Evolutionary conservation across 2,329 filamentous ascomycete genomes (phyloP).

Genomic region (Aurifilum marmelostoma): DNA sequence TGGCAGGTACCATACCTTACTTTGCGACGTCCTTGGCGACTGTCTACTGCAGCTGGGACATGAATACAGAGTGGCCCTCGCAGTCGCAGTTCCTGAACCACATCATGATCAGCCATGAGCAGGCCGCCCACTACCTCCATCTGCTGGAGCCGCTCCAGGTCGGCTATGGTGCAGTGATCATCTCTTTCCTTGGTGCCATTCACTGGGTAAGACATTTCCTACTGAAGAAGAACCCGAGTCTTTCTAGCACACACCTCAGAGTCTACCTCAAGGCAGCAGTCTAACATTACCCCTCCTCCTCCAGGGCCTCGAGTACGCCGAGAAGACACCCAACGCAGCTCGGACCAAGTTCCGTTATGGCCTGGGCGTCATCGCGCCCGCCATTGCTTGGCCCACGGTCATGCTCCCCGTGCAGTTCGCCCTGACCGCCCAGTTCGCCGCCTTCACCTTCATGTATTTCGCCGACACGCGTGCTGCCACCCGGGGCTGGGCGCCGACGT

Average conservation of each 20-base stretch:
- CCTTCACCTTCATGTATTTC: constrained; percentile 86
- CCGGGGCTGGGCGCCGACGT: constrained; percentile 77
- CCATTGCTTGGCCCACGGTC: constrained; percentile 87
- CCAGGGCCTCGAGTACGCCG: constrained; percentile 77
- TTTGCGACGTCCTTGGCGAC: constrained; percentile 82
- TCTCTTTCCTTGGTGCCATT: constrained; percentile 90
- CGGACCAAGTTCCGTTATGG: constrained; percentile 80
- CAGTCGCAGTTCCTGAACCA: constrained; percentile 67
- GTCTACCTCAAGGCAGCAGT: no score
- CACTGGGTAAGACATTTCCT: constrained; percentile 66
- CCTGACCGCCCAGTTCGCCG: constrained; percentile 81
- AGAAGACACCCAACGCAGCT: constrained; percentile 60
- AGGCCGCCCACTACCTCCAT: constrained; percentile 71
- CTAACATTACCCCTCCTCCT: background rate
- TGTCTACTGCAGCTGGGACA: constrained; percentile 79
- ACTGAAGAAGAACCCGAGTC: no score
- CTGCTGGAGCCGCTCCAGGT: constrained; percentile 85
- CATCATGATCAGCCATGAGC: constrained; percentile 68
- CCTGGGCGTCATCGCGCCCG: constrained; percentile 78
- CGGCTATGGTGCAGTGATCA: constrained; percentile 88
- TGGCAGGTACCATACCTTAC: constrained; percentile 84
- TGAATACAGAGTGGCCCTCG: constrained; percentile 67
- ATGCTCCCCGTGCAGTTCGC: constrained; percentile 84
- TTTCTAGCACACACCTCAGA: no score
- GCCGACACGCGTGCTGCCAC: constrained; percentile 74